Evolutionary conservation across 495 filamentous ascomycete genomes (phyloP), one percentile per base, ranked within the genome.

Genomic region (Bryoglossum gracile): DNA sequence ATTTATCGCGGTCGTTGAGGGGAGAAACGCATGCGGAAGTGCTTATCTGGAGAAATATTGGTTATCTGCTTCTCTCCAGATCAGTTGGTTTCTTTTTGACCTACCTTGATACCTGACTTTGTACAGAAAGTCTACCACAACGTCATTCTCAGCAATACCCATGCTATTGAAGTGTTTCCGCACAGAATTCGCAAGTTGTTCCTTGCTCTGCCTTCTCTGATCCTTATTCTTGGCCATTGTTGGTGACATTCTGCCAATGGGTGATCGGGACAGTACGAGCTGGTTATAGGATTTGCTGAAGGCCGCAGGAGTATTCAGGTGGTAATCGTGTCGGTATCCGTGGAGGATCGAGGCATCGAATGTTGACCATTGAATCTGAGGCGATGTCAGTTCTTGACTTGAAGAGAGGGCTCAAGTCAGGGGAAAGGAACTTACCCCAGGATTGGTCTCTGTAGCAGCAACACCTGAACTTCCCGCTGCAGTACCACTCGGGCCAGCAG

Each of bases 111-210:
- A 72, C 49, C 76, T 72, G 17, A 89, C 83, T 53, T 86, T 90
- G 68, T 96, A 94, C 40, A 92, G 59, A 60, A 95, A 85, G 54
- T 88, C 81, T 16, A 89, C 87, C 46, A 94, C 85, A 25, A 88
- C 83, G 58, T 95, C 90, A 54, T 82, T 88, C 65, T 96, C 90
- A 44, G 81, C 82, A 10, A 95, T 77, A 8, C 84, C 87, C 40
- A 85, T 73, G 18, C 80, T 82, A 60, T 95, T 95, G 65, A 96
- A 95, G 63, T 95, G 86, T 68, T 89, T 94, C 49, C 90, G 71
- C 19, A 92, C 87, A 8, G 83, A 74, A 48, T 81, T 73, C n/a
- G 87, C 86, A 28, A 96, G 73, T 56, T 89, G 77, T 21, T 90
- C 82, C 60, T 87, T 85, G 57, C 74, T 75, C 60, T 91, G 79